A percentile compares a stretch with the other conserved stretches of the same genome.
Evolutionary conservation across 192 early-diverging fungal species (phyloP).

Genomic region (Chytriomyces confervae): DNA sequence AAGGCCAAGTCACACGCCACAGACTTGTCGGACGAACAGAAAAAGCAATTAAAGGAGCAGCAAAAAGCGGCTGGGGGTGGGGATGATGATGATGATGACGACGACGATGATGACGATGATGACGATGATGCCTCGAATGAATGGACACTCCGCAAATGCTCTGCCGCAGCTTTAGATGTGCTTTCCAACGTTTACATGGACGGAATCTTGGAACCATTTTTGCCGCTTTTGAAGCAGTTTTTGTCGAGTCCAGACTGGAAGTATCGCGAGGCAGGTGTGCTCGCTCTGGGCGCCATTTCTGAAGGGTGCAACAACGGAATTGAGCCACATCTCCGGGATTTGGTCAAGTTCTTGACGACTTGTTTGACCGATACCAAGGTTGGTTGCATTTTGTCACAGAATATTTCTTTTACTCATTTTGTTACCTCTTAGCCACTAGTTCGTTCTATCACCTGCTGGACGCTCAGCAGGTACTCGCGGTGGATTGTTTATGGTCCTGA

Average conservation of each 20-base stretch:
- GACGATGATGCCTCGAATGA: conserved; percentile 88
- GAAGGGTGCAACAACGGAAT: conserved; percentile 93
- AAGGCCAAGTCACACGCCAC: conserved; percentile 79
- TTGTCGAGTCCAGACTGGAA: conserved; percentile 88
- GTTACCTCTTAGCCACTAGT: conserved; percentile 75
- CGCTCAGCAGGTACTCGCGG: conserved; percentile 87
- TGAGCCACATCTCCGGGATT: conserved; percentile 82
- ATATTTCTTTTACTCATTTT: background rate
- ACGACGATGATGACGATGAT: conserved; percentile 83
- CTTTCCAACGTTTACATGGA: conserved; percentile 87
- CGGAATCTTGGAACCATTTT: conserved; percentile 80
- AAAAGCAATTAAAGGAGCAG: conserved; percentile 49
- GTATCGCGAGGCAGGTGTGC: conserved; percentile 90
- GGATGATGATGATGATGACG: conserved; percentile 71
- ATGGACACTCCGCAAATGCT: conserved; percentile 99
- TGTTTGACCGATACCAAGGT: conserved; percentile 74
- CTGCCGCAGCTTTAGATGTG: conserved; percentile 94
- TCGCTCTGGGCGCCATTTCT: conserved; percentile 97
- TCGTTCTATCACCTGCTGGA: conserved; percentile 98
- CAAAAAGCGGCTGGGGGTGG: conserved; percentile 43
- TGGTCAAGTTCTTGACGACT: conserved; percentile 84
- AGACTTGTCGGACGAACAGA: conserved; percentile 48
- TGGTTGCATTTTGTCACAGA: background rate
- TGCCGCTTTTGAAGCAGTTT: conserved; percentile 85
- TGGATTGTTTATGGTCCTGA: conserved; percentile 65